These are phyloP conservation scores for Stromatinia cepivora DNA, from an alignment of 2,329 filamentous ascomycete species.

Conservation along the genomic window DNA sequence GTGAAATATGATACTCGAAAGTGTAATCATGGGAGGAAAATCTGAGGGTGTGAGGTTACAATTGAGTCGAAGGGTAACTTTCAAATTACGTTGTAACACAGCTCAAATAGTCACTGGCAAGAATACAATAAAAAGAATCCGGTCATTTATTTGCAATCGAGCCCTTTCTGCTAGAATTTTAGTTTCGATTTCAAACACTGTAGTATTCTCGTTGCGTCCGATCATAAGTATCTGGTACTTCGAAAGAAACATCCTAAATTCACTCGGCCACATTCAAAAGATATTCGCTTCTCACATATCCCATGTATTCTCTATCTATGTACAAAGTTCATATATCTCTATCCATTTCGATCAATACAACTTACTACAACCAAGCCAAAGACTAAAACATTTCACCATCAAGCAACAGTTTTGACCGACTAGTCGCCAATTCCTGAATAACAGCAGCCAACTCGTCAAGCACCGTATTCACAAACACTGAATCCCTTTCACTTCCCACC, in stretches of 20 bases:
- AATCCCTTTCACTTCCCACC: conserved; percentile 47
- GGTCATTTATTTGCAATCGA: not conserved
- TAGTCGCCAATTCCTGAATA: conserved; percentile 30
- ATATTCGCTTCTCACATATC: not conserved
- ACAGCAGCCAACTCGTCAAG: conserved; percentile 39
- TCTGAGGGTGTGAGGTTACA: not conserved
- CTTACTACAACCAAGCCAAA: not conserved
- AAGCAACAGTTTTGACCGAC: conserved; percentile 24
- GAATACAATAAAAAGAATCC: not conserved
- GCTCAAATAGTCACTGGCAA: not conserved
- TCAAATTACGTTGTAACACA: not conserved
- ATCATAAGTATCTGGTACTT: not conserved
- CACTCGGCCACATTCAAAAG: not conserved
- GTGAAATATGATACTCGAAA: not conserved
- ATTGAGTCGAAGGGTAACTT: not conserved
- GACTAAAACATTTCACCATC: conserved; percentile 23
- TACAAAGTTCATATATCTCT: not conserved
- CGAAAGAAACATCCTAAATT: no score
- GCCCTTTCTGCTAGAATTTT: not conserved
- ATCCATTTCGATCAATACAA: not conserved
- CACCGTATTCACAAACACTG: conserved; percentile 42
- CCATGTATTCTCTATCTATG: not conserved
- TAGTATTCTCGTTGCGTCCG: not conserved
- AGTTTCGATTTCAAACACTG: not conserved
- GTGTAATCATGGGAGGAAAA: not conserved